Percentiles rank a stretch among this genome's conserved stretches.
phyloP scores from a whole-genome alignment of 2,329 filamentous ascomycete species.

The Apiospora rasikravindrae region DNA sequence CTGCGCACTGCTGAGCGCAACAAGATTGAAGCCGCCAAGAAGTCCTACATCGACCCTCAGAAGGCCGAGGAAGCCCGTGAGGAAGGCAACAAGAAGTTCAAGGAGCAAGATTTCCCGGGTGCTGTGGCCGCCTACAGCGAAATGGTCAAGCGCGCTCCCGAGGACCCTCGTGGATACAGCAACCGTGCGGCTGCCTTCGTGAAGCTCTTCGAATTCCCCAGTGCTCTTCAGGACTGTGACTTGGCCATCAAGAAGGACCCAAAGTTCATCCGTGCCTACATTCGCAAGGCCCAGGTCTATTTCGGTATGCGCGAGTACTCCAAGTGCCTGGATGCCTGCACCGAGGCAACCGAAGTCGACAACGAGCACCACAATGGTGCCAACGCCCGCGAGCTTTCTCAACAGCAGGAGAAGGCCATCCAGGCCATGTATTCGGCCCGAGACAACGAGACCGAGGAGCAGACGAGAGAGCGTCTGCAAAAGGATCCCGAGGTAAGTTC shows the following conservation, averaged over 20 bases:
- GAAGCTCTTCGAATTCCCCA: slow-evolving; percentile 95
- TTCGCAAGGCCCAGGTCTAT: slow-evolving; percentile 94
- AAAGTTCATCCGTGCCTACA: slow-evolving; percentile 93
- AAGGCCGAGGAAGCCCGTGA: slow-evolving; percentile 96
- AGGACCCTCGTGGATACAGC: slow-evolving; percentile 92
- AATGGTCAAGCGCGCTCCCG: slow-evolving; percentile 94
- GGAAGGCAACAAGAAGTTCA: slow-evolving; percentile 95
- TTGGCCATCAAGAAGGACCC: slow-evolving; percentile 88
- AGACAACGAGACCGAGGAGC: slow-evolving; percentile 93
- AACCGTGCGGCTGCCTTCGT: slow-evolving; percentile 97
- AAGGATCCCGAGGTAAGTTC: slow-evolving; percentile 83
- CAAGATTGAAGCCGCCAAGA: slow-evolving; percentile 76
- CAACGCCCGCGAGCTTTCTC: slow-evolving; percentile 89
- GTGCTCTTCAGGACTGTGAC: slow-evolving; percentile 91
- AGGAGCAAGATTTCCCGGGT: slow-evolving; percentile 92
- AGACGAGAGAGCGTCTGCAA: slow-evolving; percentile 90
- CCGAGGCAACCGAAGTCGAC: slow-evolving; percentile 80
- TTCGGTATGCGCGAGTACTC: slow-evolving; percentile 99
- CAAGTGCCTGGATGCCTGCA: slow-evolving; percentile 88
- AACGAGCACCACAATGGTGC: slow-evolving; percentile 70
- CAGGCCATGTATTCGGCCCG: slow-evolving; percentile 87
- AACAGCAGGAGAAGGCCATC: slow-evolving; percentile 92
- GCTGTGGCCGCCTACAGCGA: slow-evolving; percentile 94
- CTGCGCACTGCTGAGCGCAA: slow-evolving; percentile 88
- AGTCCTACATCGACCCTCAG: slow-evolving; percentile 84